Percentiles rank a stretch among this genome's conserved stretches.
Conservation (phyloP, 2,329 filamentous ascomycete species). For the Fusarium staphyleae region DNA sequence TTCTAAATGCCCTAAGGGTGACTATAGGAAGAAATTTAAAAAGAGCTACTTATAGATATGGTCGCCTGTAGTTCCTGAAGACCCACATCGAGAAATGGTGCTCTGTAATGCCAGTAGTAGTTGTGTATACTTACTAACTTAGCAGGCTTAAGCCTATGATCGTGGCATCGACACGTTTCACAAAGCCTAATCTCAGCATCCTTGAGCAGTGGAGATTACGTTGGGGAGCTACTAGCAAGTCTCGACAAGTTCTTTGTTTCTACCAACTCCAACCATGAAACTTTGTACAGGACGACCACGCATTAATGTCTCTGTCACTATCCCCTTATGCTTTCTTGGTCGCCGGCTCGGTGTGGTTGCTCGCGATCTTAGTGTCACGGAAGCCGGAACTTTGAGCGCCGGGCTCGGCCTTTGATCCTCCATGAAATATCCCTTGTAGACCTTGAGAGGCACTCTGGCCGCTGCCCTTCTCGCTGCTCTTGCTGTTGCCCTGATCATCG, state of each 20-base stretch:
- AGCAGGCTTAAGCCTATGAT: background rate
- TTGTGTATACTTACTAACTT: no score
- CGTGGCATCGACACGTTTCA: slow-evolving; percentile 1
- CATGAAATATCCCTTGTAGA: slow-evolving; percentile 12
- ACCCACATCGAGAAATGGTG: no score
- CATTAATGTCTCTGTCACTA: background rate
- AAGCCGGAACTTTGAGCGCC: slow-evolving; percentile 19
- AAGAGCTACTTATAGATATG: no score
- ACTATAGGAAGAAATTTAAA: no score
- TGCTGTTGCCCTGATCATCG: no score
- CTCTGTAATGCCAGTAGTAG: no score
- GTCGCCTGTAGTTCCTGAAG: no score
- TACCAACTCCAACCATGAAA: slow-evolving; percentile 20
- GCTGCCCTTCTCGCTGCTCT: background rate
- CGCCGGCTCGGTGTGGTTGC: slow-evolving; percentile 21
- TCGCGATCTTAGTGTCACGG: slow-evolving; percentile 23
- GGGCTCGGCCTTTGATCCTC: slow-evolving; percentile 16
- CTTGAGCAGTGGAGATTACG: slow-evolving; percentile 14
- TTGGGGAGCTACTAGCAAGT: background rate
- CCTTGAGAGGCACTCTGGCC: slow-evolving; percentile 1
- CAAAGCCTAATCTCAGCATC: slow-evolving; percentile 9
- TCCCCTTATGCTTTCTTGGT: slow-evolving; percentile 12
- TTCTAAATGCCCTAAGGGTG: no score
- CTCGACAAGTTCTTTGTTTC: background rate
- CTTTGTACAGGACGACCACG: slow-evolving; percentile 1